Conservation (phyloP, 2,329 filamentous ascomycete species). For the Diaporthe batatas region DNA sequence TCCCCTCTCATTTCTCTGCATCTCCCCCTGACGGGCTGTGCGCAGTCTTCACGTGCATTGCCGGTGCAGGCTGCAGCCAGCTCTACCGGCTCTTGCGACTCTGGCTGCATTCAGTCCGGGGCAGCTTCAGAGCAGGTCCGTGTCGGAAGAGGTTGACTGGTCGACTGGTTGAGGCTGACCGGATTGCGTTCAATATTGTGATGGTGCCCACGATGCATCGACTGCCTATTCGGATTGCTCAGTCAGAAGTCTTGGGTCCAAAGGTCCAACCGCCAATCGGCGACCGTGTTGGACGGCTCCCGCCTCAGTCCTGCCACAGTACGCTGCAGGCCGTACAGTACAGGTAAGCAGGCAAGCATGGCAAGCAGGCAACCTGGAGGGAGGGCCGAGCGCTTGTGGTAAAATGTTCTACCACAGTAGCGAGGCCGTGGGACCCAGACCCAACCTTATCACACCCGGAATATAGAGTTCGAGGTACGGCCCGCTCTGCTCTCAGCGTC, state of each 20-base stretch:
- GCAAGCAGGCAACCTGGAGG: too few species aligned
- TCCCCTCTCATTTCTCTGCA: not conserved
- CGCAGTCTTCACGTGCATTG: conserved; percentile 7
- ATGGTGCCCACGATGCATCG: conserved; percentile 2
- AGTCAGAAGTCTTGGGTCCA: not conserved
- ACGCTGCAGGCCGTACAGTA: not conserved
- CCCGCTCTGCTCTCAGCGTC: conserved; percentile 29
- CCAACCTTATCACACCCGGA: conserved; percentile 19
- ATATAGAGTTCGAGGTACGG: conserved; percentile 33
- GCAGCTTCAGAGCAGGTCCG: not conserved
- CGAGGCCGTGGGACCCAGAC: conserved; percentile 17
- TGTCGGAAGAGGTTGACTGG: not conserved
- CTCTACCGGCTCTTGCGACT: not conserved
- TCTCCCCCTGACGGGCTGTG: not conserved
- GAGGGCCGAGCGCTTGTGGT: not conserved
- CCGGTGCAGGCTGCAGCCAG: not conserved
- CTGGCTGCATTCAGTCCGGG: not conserved
- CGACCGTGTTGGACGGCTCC: not conserved
- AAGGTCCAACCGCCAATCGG: conserved; percentile 14
- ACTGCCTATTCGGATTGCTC: conserved; percentile 7
- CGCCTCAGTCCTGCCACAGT: not conserved
- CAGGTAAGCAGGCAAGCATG: too few species aligned
- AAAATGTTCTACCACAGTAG: conserved; percentile 24
- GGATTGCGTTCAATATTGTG: not conserved
- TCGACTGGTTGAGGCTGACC: not conserved